Percentiles rank a stretch among this genome's conserved stretches.
These are phyloP conservation scores for Aspergillus unguis DNA, from an alignment of 2,329 filamentous ascomycete genomes.

Conservation along the genomic window DNA sequence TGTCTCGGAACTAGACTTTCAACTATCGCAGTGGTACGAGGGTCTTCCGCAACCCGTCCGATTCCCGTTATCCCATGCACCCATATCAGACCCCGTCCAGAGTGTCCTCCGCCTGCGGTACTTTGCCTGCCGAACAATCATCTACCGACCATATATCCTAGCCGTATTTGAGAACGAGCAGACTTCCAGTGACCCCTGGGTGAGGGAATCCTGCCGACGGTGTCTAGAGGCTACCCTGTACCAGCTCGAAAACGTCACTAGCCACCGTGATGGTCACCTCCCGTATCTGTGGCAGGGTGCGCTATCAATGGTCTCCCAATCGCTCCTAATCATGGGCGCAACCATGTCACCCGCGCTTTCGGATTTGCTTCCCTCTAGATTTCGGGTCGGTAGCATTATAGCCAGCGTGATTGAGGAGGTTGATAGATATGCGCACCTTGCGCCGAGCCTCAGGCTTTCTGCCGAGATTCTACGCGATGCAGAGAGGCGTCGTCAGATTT, in stretches of 20 bases:
- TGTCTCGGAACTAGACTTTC: constrained; percentile 75
- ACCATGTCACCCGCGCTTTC: constrained; percentile 74
- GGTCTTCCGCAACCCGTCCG: constrained; percentile 70
- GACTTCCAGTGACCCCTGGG: constrained; percentile 65
- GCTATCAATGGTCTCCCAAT: constrained; percentile 77
- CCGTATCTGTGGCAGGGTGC: constrained; percentile 84
- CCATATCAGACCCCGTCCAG: constrained; percentile 70
- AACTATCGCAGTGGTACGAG: constrained; percentile 82
- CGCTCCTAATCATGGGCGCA: constrained; percentile 77
- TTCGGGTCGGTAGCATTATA: constrained; percentile 69
- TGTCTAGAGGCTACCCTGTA: constrained; percentile 76
- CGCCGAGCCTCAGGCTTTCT: constrained; percentile 71
- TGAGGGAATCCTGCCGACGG: constrained; percentile 74
- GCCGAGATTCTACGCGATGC: constrained; percentile 79
- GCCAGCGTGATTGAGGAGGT: constrained; percentile 73
- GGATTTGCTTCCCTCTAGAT: constrained; percentile 57
- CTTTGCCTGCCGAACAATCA: constrained; percentile 81
- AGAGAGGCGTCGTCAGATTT: constrained; percentile 63
- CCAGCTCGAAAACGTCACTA: constrained; percentile 73
- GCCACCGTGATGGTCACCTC: constrained; percentile 78
- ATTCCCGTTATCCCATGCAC: constrained; percentile 68
- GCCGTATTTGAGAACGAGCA: constrained; percentile 76
- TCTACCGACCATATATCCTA: constrained; percentile 78
- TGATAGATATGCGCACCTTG: constrained; percentile 68
- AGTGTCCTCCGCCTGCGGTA: constrained; percentile 76